Evolutionary conservation across 495 filamentous ascomycete genomes (phyloP).

Genomic region (Daldinia bambusicola): DNA sequence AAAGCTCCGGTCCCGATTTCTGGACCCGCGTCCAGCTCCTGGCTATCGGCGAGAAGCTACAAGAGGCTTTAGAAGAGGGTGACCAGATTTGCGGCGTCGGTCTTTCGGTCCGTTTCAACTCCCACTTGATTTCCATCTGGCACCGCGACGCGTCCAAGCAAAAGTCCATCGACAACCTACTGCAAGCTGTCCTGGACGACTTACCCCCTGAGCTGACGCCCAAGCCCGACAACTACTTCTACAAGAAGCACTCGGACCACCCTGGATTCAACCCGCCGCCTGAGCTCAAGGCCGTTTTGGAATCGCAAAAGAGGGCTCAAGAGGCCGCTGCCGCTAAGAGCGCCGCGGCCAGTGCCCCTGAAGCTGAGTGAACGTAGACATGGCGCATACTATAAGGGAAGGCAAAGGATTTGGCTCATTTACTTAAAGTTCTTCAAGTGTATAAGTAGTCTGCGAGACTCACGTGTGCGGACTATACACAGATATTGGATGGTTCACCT

Average conservation of each 20-base stretch:
- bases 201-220: conserved; percentile 74
- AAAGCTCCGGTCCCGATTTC: conserved; percentile 74
- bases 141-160: conserved; percentile 81
- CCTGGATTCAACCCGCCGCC: conserved; percentile 66
- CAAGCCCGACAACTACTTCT: conserved; percentile 75
- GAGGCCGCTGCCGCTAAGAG: conserved; percentile 51
- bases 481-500: not conserved
- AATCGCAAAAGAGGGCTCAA: conserved; percentile 57
- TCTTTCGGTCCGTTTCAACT: conserved; percentile 77
- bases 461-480: conserved; percentile 6
- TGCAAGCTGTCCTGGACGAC: conserved; percentile 72
- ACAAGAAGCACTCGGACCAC: conserved; percentile 68
- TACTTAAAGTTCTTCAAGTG: not conserved
- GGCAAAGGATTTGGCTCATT: not conserved
- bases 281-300: conserved; percentile 60
- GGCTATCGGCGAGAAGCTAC: conserved; percentile 85
- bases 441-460: not conserved
- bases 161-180: conserved; percentile 75
- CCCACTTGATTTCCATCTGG: conserved; percentile 85
- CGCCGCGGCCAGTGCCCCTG: conserved; percentile 25
- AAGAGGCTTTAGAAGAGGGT: conserved; percentile 75
- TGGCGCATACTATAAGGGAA: not conserved
- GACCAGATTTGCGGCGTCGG: conserved; percentile 84
- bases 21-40: conserved; percentile 83
- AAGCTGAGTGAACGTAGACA: conserved; percentile 18